These are phyloP conservation scores for Grosmannia penicillata DNA, from an alignment of 2,329 filamentous ascomycete genomes.

Conservation along the genomic window DNA sequence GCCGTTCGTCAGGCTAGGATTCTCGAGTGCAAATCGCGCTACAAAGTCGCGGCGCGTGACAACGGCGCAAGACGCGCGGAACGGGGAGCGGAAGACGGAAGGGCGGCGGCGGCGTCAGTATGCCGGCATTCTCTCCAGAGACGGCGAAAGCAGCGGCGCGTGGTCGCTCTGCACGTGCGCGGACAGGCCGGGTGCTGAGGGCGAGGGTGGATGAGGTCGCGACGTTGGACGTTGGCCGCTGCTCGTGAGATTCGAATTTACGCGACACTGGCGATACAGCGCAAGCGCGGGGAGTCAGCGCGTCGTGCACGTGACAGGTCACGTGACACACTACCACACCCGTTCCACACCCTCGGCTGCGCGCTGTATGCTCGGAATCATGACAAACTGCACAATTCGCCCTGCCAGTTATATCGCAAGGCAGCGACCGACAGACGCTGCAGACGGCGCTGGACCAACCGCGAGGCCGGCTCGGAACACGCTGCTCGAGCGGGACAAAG, in stretches of 20 bases:
- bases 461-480: conserved; percentile 8
- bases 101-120: neutral
- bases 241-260: conserved; percentile 1
- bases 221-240: neutral
- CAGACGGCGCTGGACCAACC: conserved; percentile 6
- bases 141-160: neutral
- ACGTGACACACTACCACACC: too few relatives aligned
- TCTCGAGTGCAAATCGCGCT: neutral
- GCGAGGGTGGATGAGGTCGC: neutral
- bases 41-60: neutral
- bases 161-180: neutral
- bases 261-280: neutral
- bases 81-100: neutral
- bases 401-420: too few relatives aligned
- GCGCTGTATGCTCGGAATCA: too few relatives aligned
- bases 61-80: neutral
- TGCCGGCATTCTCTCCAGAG: neutral
- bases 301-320: neutral
- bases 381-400: too few relatives aligned
- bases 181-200: neutral
- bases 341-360: too few relatives aligned
- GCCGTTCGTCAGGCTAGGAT: neutral
- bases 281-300: neutral
- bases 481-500: conserved; percentile 6
- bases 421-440: neutral